Evolutionary conservation across 176 grass and related monocot genomes (phyloP).

Genomic region (Avena insularis): DNA sequence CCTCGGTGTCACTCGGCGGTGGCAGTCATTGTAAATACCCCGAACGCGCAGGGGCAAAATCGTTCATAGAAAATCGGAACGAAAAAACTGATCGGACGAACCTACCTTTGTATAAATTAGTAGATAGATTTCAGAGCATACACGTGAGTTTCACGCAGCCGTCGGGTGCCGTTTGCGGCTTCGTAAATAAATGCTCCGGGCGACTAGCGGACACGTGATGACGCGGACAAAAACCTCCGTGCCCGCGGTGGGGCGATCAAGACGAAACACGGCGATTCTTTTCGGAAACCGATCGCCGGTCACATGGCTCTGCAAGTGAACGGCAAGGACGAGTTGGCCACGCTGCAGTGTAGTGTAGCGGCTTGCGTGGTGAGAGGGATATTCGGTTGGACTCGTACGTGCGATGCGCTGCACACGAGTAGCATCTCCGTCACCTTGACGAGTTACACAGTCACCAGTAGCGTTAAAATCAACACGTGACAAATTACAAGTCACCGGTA

Average conservation of each 20-base stretch:
- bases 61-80: too few species aligned
- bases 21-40: too few species aligned
- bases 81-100: too few species aligned
- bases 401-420: neutral
- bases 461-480: too few species aligned
- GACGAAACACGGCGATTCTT: conserved; percentile 33
- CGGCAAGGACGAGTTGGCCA: conserved; percentile 1
- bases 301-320: neutral
- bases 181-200: neutral
- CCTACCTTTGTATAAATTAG: too few species aligned
- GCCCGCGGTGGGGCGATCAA: conserved; percentile 36
- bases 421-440: too few species aligned
- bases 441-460: too few species aligned
- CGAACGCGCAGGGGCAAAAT: too few species aligned
- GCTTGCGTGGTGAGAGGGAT: neutral
- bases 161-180: conserved; percentile 8
- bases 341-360: too few species aligned
- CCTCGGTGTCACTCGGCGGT: too few species aligned
- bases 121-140: too few species aligned
- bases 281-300: neutral
- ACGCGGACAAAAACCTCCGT: neutral
- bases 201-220: neutral
- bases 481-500: too few species aligned
- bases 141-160: neutral
- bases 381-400: neutral